Base-by-base conservation (phyloP, 2,329 filamentous ascomycete genomes). In the Phoma sp. region DNA sequence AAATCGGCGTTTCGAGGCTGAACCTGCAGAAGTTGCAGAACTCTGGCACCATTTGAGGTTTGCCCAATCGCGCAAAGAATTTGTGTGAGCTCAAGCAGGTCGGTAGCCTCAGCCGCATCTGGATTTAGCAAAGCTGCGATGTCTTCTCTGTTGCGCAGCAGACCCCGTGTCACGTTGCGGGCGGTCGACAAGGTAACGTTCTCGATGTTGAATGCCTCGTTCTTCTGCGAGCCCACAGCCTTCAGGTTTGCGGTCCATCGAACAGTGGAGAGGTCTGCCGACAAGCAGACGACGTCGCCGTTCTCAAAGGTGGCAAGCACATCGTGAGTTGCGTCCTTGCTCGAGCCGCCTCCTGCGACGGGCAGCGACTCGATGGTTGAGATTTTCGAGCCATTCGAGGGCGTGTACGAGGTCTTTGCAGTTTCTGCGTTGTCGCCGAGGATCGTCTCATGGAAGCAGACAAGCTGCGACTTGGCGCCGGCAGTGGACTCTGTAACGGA, bases 201-300 rank as follows among this genome's bases (percentile, higher is more conserved):
- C 49, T 74, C 76, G 2, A 75, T 69, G 29, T 67, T 61, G 2
- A 65, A 51, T 1, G 40, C 35, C 18, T 42, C 27, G 3, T 44
- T 51, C 8, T 72, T 54, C 35, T 67, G 67, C 36, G 57, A 36
- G 1, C 57, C 40, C 10, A 66, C 38, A 7, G 58, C 40, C 4
- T 49, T 58, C 27, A 74, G 9, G 29, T 67, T 64, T 29, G 62
- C 60, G 13, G 62, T 60, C 75, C 75, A 78, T 47, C 69, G 60
- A 22, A 69, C 55, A 0, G 48, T 60, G 11, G 68, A 57, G 10
- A 78, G 62, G 48, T 89, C 84, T 2, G 83, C 82, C 40, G 86
- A 83, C 11, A 89, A 76, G 51, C 84, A 86, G 7, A 83, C 65
- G 18, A 89, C 75, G 53, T 86, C 80, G 32, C 88, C 88, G 57